Evolutionary conservation across 2,329 filamentous ascomycete species (phyloP), one percentile per base, ranked within the genome.

Genomic region (Phialemonium atrogriseum): DNA sequence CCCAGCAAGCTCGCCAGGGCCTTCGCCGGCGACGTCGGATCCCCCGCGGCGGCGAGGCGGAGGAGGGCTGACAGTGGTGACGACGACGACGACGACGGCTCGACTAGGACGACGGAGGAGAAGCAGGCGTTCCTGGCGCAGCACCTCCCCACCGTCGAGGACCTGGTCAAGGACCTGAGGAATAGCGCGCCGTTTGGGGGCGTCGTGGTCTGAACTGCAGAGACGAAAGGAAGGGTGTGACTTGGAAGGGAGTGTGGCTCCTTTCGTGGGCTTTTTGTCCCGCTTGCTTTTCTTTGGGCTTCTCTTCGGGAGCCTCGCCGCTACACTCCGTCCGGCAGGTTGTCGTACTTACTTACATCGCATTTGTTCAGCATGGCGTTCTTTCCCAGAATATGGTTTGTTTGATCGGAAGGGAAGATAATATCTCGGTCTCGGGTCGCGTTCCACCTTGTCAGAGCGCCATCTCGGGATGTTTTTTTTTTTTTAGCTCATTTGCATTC

Each of bases 71-170:
- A 50, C 40, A 55, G 56, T 39, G 59, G 56, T 27, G 24, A 34
- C 9, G 41, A 33, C 5, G 35, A 34, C 19, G 27, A 43, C 17
- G 42, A 34, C 12, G 53, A 48, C 32, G 50, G 54, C 21, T 56
- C 59, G 37, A 80, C 70, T n/a, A 71, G 77, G 37, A 76, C 71
- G 7, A 87, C 83, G 9, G 77, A 82, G 42, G 83, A 93, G 55
- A 94, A 94, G 62, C 84, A 91, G 60, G 69, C 68, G 30, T 59
- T 93, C 54, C 63, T 94, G 23, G 83, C 81, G 25, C 70, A 75
- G 42, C 84, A 91, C 55, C 65, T 94, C 49, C 81, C 71, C 55
- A 91, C 83, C 49, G 84, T 93, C 16, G 83, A 88, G 40, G 84
- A 88, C 45, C 67, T 94, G 37, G 84, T 94, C 33, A 77, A 83